A percentile compares a stretch with the other conserved stretches of the same genome.
These are phyloP conservation scores for Komagataella kurtzmanii DNA, from an alignment of 805 yeast species.

Conservation along the genomic window DNA sequence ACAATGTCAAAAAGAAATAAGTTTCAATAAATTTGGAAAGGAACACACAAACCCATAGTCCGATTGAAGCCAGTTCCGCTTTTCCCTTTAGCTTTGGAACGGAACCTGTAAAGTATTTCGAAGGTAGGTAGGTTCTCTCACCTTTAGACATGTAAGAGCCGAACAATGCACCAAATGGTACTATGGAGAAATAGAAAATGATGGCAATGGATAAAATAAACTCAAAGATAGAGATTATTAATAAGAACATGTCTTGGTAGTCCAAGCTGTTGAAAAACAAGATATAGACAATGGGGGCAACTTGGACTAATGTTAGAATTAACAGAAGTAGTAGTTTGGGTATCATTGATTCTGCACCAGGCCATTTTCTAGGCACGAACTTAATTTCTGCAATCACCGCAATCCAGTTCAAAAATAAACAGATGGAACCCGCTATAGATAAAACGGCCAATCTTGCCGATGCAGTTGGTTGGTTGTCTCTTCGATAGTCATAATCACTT, in stretches of 20 bases:
- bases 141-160: constrained; percentile 9
- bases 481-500: constrained; percentile 20
- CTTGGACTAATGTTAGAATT: constrained; percentile 18
- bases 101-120: constrained; percentile 22
- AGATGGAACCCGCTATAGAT: constrained; percentile 30
- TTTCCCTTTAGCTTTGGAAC: constrained; percentile 27
- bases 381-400: constrained; percentile 27
- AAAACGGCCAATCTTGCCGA: constrained; percentile 30
- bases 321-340: constrained; percentile 20
- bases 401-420: constrained; percentile 24
- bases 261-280: constrained; percentile 22
- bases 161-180: constrained; percentile 23
- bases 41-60: constrained; percentile 34
- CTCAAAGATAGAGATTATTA: constrained; percentile 24
- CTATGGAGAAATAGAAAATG: constrained; percentile 27
- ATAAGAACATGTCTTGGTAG: constrained; percentile 19
- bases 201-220: constrained; percentile 27
- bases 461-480: constrained; percentile 29
- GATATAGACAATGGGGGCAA: constrained; percentile 27
- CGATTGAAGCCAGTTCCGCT: constrained; percentile 24
- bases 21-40: constrained; percentile 37
- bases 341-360: constrained; percentile 27
- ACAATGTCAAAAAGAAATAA: constrained; percentile 37
- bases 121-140: constrained; percentile 16
- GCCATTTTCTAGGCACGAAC: constrained; percentile 34